Percentiles rank a stretch among this genome's conserved stretches.
These are phyloP conservation scores for Incumbomyces delicatus DNA, from an alignment of 2,329 filamentous ascomycete species.

Conservation along the genomic window DNA sequence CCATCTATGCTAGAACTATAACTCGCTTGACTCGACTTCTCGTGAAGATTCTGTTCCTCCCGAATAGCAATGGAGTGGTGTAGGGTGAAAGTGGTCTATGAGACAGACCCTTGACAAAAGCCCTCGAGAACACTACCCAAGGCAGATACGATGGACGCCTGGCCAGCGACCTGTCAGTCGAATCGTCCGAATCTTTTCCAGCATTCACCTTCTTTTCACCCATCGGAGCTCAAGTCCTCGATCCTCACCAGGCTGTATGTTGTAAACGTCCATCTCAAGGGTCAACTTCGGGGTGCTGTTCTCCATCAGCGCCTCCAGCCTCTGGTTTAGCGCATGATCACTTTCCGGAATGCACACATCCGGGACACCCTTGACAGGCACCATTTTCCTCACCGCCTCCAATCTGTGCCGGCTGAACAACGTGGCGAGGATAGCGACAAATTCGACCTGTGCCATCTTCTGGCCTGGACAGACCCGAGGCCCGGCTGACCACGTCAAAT, in stretches of 20 bases:
- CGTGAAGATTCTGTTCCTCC: too few species aligned
- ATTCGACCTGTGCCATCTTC: constrained; percentile 49
- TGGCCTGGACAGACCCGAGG: constrained; percentile 43
- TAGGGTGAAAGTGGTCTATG: too few species aligned
- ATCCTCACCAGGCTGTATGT: constrained; percentile 3
- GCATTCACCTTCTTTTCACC: constrained; percentile 4
- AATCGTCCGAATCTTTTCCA: too few species aligned
- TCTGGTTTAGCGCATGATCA: constrained; percentile 13
- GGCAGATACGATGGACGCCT: too few species aligned
- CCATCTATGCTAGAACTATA: too few species aligned
- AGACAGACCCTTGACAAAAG: too few species aligned
- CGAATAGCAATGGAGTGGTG: too few species aligned
- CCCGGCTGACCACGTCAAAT: constrained; percentile 40
- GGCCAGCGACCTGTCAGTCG: too few species aligned
- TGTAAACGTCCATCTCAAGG: constrained; percentile 23
- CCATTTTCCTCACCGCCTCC: constrained; percentile 15
- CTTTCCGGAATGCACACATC: constrained; percentile 17
- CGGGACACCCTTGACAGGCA: constrained; percentile 9
- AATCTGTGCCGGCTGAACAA: constrained; percentile 26
- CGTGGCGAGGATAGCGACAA: constrained; percentile 37
- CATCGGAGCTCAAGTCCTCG: constrained; percentile 16
- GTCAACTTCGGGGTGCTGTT: constrained; percentile 23
- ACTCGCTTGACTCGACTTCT: too few species aligned
- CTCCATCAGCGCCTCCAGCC: constrained; percentile 19
- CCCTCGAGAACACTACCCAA: background rate